phyloP scores from a whole-genome alignment of 1,284 basidiomycete species.

The Coniophora puteana region DNA sequence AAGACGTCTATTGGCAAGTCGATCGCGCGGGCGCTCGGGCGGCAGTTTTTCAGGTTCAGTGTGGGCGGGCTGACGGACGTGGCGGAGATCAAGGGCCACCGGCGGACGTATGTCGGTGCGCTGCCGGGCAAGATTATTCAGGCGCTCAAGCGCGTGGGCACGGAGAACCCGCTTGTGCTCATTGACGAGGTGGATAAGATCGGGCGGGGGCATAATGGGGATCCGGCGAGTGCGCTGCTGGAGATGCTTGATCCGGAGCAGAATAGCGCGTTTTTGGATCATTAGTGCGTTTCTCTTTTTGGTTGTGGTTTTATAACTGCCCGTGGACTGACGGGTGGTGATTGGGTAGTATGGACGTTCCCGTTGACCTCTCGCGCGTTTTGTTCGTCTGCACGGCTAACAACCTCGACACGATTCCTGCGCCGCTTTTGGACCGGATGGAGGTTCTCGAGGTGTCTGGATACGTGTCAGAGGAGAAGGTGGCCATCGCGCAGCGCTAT shows the following conservation, averaged over 20 bases:
- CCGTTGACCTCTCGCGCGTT: constrained; percentile 93
- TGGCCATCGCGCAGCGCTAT: constrained; percentile 89
- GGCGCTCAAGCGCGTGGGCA: constrained; percentile 94
- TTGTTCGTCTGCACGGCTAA: constrained; percentile 99
- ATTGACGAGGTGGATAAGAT: constrained; percentile 99
- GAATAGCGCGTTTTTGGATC: constrained; percentile 94
- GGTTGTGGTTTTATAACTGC: background rate
- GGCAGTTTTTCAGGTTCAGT: constrained; percentile 94
- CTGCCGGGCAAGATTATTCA: constrained; percentile 98
- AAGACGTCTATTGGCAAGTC: constrained; percentile 95
- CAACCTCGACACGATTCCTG: constrained; percentile 93
- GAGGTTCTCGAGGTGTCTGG: constrained; percentile 96
- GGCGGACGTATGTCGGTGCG: constrained; percentile 94
- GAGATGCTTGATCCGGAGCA: constrained; percentile 99
- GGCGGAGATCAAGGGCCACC: constrained; percentile 98
- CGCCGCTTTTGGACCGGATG: constrained; percentile 94
- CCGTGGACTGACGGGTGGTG: constrained; percentile 8
- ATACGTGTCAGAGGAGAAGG: constrained; percentile 97
- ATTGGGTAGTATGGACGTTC: constrained; percentile 82
- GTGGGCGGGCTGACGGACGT: constrained; percentile 97
- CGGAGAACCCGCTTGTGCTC: constrained; percentile 94
- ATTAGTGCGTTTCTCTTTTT: constrained; percentile 62
- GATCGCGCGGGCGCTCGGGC: constrained; percentile 82
- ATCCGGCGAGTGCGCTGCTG: constrained; percentile 90
- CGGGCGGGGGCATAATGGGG: constrained; percentile 92